Conservation (phyloP, 768 basidiomycete species). For the Lentinula lateritia region DNA sequence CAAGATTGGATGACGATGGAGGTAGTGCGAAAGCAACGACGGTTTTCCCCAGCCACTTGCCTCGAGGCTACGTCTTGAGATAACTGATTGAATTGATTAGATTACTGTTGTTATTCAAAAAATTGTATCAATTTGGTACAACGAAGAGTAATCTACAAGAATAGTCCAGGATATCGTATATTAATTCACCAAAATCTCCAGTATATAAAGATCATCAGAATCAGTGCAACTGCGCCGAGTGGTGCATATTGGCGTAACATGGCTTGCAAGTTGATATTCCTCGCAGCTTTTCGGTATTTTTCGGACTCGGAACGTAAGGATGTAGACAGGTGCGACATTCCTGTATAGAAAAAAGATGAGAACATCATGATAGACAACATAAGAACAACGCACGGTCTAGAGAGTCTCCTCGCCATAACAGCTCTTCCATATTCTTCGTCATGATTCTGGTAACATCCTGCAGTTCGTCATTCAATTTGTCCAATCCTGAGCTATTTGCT, state of each 20-base stretch:
- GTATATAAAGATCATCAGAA: conserved; percentile 72
- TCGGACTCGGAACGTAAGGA: conserved; percentile 94
- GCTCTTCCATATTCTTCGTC: conserved; percentile 99
- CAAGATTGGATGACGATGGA: neutral
- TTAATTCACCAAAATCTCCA: conserved; percentile 65
- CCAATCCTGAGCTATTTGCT: conserved; percentile 60
- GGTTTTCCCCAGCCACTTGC: neutral
- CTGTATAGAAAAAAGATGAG: conserved; percentile 31
- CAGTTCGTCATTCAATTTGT: conserved; percentile 90
- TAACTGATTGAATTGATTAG: neutral
- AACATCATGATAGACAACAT: neutral
- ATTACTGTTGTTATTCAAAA: neutral
- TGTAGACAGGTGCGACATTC: conserved; percentile 95
- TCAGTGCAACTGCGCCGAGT: conserved; percentile 71
- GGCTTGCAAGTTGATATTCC: conserved; percentile 90
- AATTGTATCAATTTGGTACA: neutral
- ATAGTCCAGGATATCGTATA: neutral
- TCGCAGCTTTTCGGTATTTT: conserved; percentile 93
- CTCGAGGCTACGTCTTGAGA: neutral
- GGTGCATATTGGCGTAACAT: conserved; percentile 97
- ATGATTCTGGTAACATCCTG: conserved; percentile 98
- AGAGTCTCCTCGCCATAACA: conserved; percentile 96
- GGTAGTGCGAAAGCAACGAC: too few species aligned
- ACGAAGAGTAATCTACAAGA: conserved; percentile 7
- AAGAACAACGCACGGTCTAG: conserved; percentile 71